Evolutionary conservation across 2,329 filamentous ascomycete species (phyloP).

Genomic region (Stagonosporopsis chrysanthemi): DNA sequence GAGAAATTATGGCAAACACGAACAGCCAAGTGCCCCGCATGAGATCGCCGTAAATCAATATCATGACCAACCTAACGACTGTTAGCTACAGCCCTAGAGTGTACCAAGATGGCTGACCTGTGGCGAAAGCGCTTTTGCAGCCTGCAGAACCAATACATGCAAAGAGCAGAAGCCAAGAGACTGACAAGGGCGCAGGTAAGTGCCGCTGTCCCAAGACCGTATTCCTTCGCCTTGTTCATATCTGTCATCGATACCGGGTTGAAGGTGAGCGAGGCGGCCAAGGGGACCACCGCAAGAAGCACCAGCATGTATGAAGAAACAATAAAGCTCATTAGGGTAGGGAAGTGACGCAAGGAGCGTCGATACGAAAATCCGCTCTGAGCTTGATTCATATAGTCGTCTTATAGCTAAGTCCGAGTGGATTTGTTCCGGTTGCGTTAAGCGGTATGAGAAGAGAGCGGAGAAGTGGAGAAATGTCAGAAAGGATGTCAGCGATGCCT

Average conservation of each 20-base stretch:
- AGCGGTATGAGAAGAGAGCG: background rate
- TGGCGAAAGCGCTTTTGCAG: conserved; percentile 80
- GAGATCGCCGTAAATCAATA: conserved; percentile 75
- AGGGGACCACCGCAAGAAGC: background rate
- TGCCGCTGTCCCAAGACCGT: conserved; percentile 4
- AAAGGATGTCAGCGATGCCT: background rate
- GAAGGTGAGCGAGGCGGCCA: conserved; percentile 2
- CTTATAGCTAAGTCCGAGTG: background rate
- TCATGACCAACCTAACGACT: conserved; percentile 70
- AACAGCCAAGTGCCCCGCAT: conserved; percentile 74
- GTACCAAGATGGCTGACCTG: conserved; percentile 59
- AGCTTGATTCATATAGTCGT: background rate
- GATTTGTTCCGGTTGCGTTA: conserved; percentile 3
- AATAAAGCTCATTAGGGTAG: background rate
- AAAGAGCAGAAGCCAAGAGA: conserved; percentile 7
- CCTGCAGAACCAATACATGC: conserved; percentile 73
- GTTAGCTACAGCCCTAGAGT: background rate
- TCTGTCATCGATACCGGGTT: conserved; percentile 7
- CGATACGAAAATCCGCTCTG: background rate
- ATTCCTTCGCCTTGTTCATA: conserved; percentile 8
- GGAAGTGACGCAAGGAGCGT: background rate
- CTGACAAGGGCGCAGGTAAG: conserved; percentile 6
- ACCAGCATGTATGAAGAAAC: background rate
- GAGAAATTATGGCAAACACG: conserved; percentile 67
- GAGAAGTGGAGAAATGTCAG: background rate